These are phyloP conservation scores for Xanthoparmelia taractica DNA, from an alignment of 495 filamentous ascomycete genomes.

Conservation along the genomic window DNA sequence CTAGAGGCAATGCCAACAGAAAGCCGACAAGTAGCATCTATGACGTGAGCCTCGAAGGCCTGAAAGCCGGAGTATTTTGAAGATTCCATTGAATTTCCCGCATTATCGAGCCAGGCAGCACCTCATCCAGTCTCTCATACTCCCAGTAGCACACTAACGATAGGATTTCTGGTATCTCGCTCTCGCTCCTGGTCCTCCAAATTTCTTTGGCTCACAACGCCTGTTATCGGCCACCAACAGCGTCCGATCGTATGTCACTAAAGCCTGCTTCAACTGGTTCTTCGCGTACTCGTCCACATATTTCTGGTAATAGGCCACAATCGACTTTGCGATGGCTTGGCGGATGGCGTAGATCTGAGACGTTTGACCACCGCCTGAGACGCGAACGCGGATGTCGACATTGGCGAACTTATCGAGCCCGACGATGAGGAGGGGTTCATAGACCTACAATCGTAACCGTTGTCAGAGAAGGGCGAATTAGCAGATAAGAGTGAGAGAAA, in stretches of 20 bases:
- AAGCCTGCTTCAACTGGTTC: slow-evolving; percentile 94
- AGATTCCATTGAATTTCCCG: neutral
- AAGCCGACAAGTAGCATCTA: neutral
- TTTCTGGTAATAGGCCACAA: slow-evolving; percentile 99
- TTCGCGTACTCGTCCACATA: slow-evolving; percentile 99
- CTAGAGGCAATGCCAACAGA: neutral
- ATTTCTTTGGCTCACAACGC: slow-evolving; percentile 90
- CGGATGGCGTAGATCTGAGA: slow-evolving; percentile 98
- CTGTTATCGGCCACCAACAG: slow-evolving; percentile 96
- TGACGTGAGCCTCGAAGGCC: neutral
- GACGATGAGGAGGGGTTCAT: slow-evolving; percentile 95
- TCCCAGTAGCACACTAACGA: slow-evolving; percentile 37
- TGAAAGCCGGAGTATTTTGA: neutral
- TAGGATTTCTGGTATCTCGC: slow-evolving; percentile 5
- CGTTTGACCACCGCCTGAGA: slow-evolving; percentile 94
- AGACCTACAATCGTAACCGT: slow-evolving; percentile 48
- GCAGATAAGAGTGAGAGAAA: slow-evolving; percentile 14
- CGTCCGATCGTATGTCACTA: slow-evolving; percentile 91
- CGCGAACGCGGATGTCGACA: slow-evolving; percentile 96
- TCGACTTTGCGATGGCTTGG: slow-evolving; percentile 96
- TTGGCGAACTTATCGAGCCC: slow-evolving; percentile 92
- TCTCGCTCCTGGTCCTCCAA: slow-evolving; percentile 39
- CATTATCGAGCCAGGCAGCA: slow-evolving; percentile 12
- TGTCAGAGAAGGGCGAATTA: slow-evolving; percentile 8
- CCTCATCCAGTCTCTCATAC: neutral